Conservation (phyloP, 2,329 filamentous ascomycete species). For the Talaromyces albobiverticillius region DNA sequence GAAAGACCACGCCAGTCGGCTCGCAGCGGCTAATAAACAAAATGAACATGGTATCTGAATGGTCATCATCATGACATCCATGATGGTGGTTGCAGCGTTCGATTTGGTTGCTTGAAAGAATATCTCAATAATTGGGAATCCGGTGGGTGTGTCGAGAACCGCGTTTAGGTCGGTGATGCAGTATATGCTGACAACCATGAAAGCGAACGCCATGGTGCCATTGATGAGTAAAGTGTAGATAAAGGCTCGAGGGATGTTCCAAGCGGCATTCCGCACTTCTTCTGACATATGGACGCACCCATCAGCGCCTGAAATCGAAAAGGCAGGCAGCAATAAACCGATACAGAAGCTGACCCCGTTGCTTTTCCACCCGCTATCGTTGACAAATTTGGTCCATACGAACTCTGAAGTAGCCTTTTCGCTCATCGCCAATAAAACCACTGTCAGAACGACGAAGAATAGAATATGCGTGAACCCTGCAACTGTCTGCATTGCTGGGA, state of each 20-base stretch:
- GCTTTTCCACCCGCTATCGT: slow-evolving; percentile 48
- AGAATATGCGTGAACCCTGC: slow-evolving; percentile 24
- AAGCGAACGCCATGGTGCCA: slow-evolving; percentile 49
- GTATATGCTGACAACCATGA: slow-evolving; percentile 50
- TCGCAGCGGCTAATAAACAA: not conserved
- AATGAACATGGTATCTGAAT: not conserved
- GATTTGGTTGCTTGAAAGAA: not conserved
- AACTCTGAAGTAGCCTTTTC: slow-evolving; percentile 43
- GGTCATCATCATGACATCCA: not conserved
- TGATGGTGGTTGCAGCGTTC: not conserved
- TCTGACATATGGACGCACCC: slow-evolving; percentile 52
- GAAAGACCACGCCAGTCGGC: not conserved
- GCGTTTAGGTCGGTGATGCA: slow-evolving; percentile 35
- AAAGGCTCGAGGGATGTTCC: slow-evolving; percentile 46
- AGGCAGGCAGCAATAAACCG: slow-evolving; percentile 51
- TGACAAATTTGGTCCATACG: slow-evolving; percentile 53
- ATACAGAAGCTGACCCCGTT: slow-evolving; percentile 52
- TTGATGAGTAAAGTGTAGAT: slow-evolving; percentile 31
- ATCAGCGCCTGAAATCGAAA: slow-evolving; percentile 51
- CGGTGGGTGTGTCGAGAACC: slow-evolving; percentile 40
- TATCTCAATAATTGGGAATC: slow-evolving; percentile 39
- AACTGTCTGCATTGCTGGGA: slow-evolving; percentile 28
- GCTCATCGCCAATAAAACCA: slow-evolving; percentile 50
- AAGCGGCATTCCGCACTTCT: slow-evolving; percentile 47
- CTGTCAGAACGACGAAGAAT: slow-evolving; percentile 45